These are phyloP conservation scores for Pythium volutum DNA, from an alignment of 352 stramenopile genomes.

Conservation along the genomic window DNA sequence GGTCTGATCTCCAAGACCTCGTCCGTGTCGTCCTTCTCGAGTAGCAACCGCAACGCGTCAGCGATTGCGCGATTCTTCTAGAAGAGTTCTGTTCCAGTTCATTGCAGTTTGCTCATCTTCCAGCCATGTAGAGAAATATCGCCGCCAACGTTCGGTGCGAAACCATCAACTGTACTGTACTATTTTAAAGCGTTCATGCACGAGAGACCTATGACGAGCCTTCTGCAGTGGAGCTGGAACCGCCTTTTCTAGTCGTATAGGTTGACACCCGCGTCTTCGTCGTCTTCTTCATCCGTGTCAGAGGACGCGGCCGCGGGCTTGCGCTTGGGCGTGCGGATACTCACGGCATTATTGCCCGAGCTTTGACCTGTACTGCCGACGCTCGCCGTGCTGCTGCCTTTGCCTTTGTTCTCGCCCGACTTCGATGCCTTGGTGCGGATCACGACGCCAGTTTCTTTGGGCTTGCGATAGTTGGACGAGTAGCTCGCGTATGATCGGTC, in stretches of 20 bases:
- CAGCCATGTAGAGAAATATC: background rate
- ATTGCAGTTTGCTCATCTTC: background rate
- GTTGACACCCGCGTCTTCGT: slow-evolving; percentile 41
- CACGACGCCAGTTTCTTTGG: slow-evolving; percentile 72
- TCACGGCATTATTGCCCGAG: slow-evolving; percentile 45
- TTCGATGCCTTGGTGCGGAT: slow-evolving; percentile 69
- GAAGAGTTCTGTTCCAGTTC: background rate
- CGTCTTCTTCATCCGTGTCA: slow-evolving; percentile 77
- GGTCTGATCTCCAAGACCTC: slow-evolving; percentile 5
- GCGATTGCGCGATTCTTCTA: slow-evolving; percentile 31
- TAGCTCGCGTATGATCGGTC: slow-evolving; percentile 45
- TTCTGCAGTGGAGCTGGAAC: background rate
- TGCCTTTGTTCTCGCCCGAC: slow-evolving; percentile 52
- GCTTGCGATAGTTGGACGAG: slow-evolving; percentile 61
- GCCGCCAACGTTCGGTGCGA: no score
- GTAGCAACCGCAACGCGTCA: slow-evolving; percentile 12
- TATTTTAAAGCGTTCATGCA: background rate
- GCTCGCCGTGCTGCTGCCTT: slow-evolving; percentile 52
- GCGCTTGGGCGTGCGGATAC: slow-evolving; percentile 41
- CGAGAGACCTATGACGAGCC: background rate
- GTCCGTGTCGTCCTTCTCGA: slow-evolving; percentile 9
- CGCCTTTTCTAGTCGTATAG: slow-evolving; percentile 30
- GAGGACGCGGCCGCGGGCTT: slow-evolving; percentile 38
- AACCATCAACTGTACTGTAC: slow-evolving; percentile 4
- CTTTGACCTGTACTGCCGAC: slow-evolving; percentile 42